Evolutionary conservation across 129 eudicot genomes (phyloP), one percentile per base, ranked within the genome.

Genomic region (Daucus carota): DNA sequence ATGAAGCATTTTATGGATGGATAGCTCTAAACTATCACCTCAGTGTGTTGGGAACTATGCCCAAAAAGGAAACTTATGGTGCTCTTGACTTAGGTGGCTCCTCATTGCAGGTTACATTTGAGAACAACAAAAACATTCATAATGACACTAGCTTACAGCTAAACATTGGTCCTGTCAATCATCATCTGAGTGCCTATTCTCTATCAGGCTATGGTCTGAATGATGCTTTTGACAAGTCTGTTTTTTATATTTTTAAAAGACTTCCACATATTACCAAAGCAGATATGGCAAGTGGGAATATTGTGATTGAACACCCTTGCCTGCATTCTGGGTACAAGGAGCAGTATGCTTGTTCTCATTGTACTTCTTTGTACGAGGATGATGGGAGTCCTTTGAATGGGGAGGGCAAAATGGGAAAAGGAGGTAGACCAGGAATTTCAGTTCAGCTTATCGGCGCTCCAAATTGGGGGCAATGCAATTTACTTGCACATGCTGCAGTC

Each of bases 71-170:
- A 77, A 94, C 99, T 22, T 91, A 81, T 80, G 99, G 97, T 83
- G 99, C 99, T 50, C 97, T 94, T 73, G 99, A 94, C 66, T 82
- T 94, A 57, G 99, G 99, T 81, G 99, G 99, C 77, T 94, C 99
- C 32, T 94, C 99, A 2, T 75, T 94, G 69, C 99, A 94, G 75
- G 96, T 94, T 70, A 94, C 99, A 31, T 94, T 94, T 81, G 99
- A 94, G 87, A 85, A 80, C 43, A 75, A 87, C n/a, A 87, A 84
- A 38, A 65, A 75, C 60, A 68, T 80, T 18, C 82, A 78, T 63
- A 86, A 85, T 5, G 88, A 88, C 72, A 86, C 93, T 34, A 89
- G 90, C 82, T 82, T 94, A 83, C 80, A 89, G 74, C 88, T 94
- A n/a, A 87, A 79, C 80, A 89, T 94, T 50, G 99, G 99, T 70